These are phyloP conservation scores for Cercospora janseana DNA, from an alignment of 2,329 filamentous ascomycete genomes.

Conservation along the genomic window DNA sequence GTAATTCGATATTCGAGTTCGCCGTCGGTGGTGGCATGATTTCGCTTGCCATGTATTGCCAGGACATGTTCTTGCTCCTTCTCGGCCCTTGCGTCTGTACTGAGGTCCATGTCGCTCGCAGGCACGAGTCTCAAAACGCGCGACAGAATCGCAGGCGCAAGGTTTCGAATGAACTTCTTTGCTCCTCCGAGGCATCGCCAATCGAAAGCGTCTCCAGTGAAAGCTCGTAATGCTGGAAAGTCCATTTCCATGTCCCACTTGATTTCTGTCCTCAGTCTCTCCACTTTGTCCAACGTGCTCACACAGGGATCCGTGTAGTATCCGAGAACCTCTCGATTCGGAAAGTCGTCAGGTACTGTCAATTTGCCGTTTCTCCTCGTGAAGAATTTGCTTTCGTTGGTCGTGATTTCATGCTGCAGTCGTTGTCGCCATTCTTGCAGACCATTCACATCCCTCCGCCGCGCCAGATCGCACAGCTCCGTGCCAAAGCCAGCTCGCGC, in stretches of 20 bases:
- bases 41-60: constrained; percentile 65
- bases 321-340: constrained; percentile 71
- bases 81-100: constrained; percentile 43
- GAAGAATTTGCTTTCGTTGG: constrained; percentile 82
- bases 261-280: constrained; percentile 54
- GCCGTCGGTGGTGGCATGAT: constrained; percentile 71
- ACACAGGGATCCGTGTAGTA: constrained; percentile 89
- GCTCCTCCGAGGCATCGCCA: constrained; percentile 79
- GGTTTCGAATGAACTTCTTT: constrained; percentile 75
- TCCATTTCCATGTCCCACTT: constrained; percentile 65
- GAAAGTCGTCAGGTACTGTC: constrained; percentile 76
- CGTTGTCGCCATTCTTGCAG: constrained; percentile 69
- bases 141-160: constrained; percentile 73
- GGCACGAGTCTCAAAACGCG: constrained; percentile 52
- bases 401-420: constrained; percentile 71
- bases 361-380: constrained; percentile 70
- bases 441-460: constrained; percentile 57
- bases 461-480: constrained; percentile 63
- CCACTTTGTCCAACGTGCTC: constrained; percentile 60
- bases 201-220: constrained; percentile 76
- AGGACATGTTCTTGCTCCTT: constrained; percentile 58
- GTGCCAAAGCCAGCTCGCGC: constrained; percentile 83
- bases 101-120: constrained; percentile 15
- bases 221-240: constrained; percentile 65
- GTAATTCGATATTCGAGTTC: constrained; percentile 75